Conservation (phyloP, 208 protist species). For the Tritrichomonas musculus region DNA sequence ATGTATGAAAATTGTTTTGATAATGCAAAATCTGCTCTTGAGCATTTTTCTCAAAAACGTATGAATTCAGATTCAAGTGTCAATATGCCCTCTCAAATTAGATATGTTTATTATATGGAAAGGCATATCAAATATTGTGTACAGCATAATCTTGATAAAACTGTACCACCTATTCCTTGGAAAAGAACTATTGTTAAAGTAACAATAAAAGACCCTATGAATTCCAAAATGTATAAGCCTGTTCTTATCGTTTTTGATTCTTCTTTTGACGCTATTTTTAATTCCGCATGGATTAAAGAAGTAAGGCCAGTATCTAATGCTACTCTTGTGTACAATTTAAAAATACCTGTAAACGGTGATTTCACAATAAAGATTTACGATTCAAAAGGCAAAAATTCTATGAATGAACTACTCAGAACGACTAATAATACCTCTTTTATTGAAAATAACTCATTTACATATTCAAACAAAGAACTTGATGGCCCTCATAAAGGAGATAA, state of each 20-base stretch:
- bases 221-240: neutral
- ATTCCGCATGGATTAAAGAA: neutral
- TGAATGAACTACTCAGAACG: neutral
- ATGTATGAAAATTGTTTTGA: slow-evolving; percentile 51
- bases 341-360: neutral
- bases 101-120: slow-evolving; percentile 47
- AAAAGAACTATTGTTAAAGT: neutral
- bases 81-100: slow-evolving; percentile 67
- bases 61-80: slow-evolving; percentile 69
- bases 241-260: neutral
- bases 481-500: neutral
- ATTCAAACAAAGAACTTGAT: neutral
- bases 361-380: neutral
- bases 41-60: slow-evolving; percentile 63
- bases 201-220: neutral
- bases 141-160: neutral
- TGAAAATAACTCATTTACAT: neutral
- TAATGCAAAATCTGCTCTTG: slow-evolving; percentile 52
- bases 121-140: neutral
- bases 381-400: neutral
- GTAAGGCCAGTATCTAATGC: neutral
- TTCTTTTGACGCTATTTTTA: neutral
- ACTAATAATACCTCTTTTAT: neutral
- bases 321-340: neutral
- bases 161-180: neutral